Conservation (phyloP, 177 flowering plant genomes). For the Telopea speciosissima region DNA sequence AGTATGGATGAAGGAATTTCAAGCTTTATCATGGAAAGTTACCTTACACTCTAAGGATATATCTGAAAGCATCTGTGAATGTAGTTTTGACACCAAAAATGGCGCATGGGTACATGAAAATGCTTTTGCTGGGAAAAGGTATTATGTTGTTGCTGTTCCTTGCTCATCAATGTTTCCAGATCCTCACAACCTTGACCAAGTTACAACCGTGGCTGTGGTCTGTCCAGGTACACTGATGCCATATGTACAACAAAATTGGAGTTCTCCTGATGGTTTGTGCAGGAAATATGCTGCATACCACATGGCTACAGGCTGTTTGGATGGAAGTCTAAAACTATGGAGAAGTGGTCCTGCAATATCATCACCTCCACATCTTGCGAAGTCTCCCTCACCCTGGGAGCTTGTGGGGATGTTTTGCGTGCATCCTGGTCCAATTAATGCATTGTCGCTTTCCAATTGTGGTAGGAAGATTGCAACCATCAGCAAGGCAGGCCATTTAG, state of each 20-base stretch:
- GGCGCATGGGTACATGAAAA: slow-evolving; percentile 31
- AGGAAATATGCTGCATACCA: slow-evolving; percentile 40
- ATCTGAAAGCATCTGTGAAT: slow-evolving; percentile 27
- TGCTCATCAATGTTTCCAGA: slow-evolving; percentile 59
- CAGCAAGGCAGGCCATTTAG: slow-evolving; percentile 21
- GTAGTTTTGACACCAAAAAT: slow-evolving; percentile 24
- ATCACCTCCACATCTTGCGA: slow-evolving; percentile 18
- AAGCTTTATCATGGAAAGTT: slow-evolving; percentile 76
- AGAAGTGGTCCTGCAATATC: slow-evolving; percentile 33
- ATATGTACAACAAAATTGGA: slow-evolving; percentile 19
- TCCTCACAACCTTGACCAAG: slow-evolving; percentile 34
- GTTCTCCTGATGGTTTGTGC: slow-evolving; percentile 22
- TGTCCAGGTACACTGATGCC: slow-evolving; percentile 28
- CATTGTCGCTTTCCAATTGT: slow-evolving; percentile 46
- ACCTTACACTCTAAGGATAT: slow-evolving; percentile 44
- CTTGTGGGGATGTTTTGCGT: slow-evolving; percentile 62
- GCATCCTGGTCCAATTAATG: slow-evolving; percentile 48
- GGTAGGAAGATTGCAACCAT: slow-evolving; percentile 78
- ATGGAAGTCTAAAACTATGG: slow-evolving; percentile 85
- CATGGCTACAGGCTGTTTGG: slow-evolving; percentile 72
- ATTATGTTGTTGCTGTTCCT: slow-evolving; percentile 39
- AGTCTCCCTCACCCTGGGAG: slow-evolving; percentile 42
- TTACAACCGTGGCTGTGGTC: slow-evolving; percentile 65
- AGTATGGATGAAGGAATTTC: slow-evolving; percentile 60
- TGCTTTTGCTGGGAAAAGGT: slow-evolving; percentile 38